Percentiles rank a stretch among this genome's conserved stretches.
Conservation (phyloP, 495 filamentous ascomycete genomes). For the Aspergillus heteromorphus region DNA sequence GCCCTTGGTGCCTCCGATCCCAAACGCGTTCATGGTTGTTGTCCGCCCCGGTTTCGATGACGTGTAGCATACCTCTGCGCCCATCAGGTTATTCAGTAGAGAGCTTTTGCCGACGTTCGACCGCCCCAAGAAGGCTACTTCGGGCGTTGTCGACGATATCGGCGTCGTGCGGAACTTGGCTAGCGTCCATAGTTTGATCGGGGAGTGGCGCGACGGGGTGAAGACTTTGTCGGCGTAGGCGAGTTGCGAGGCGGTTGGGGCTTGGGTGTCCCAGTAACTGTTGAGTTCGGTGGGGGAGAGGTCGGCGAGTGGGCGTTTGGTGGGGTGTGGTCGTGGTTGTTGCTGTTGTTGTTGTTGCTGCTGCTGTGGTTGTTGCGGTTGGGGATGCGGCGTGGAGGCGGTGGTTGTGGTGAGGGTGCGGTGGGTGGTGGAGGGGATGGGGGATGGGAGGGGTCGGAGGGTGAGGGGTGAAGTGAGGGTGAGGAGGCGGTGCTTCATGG, state of each 20-base stretch:
- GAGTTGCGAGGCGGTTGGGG: slow-evolving; percentile 51
- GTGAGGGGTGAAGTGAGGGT: background rate
- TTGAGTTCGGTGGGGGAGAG: slow-evolving; percentile 34
- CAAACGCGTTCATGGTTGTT: slow-evolving; percentile 77
- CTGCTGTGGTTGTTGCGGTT: too few species aligned
- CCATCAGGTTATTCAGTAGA: slow-evolving; percentile 77
- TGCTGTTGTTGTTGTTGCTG: too few species aligned
- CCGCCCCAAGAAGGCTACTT: slow-evolving; percentile 73
- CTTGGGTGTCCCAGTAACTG: slow-evolving; percentile 54
- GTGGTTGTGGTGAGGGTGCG: background rate
- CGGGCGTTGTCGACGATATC: slow-evolving; percentile 33
- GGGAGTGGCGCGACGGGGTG: slow-evolving; percentile 41
- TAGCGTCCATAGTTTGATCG: slow-evolving; percentile 65
- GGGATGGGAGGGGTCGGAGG: background rate
- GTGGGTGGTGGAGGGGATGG: background rate
- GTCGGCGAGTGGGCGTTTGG: slow-evolving; percentile 28
- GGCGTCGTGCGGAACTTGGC: slow-evolving; percentile 64
- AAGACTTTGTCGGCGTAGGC: slow-evolving; percentile 59
- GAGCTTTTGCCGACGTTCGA: slow-evolving; percentile 92
- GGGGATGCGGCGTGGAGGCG: slow-evolving; percentile 2
- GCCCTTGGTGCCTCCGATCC: slow-evolving; percentile 56
- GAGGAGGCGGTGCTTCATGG: slow-evolving; percentile 1
- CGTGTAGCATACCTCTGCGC: slow-evolving; percentile 53
- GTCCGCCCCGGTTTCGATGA: slow-evolving; percentile 73
- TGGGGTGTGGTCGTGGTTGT: slow-evolving; percentile 16